Percentiles rank a stretch among this genome's conserved stretches.
These are phyloP conservation scores for Ophiostoma perfectum DNA, from an alignment of 2,329 filamentous ascomycete genomes.

Conservation along the genomic window DNA sequence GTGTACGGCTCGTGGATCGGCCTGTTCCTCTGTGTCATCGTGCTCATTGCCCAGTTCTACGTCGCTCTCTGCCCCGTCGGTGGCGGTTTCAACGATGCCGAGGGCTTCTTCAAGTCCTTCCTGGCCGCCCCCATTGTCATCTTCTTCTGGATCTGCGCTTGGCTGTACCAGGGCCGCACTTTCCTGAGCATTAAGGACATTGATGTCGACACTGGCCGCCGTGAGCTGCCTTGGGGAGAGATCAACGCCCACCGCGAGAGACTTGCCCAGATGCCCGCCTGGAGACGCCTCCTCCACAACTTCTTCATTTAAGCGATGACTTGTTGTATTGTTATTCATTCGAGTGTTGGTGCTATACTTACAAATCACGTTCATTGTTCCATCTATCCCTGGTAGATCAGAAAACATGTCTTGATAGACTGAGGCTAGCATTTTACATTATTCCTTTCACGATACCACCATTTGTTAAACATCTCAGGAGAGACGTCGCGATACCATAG, in stretches of 20 bases:
- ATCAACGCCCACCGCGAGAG: constrained; percentile 24
- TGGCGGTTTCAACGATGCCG: constrained; percentile 34
- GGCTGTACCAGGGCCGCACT: constrained; percentile 57
- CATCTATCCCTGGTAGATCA: background rate
- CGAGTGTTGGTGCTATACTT: background rate
- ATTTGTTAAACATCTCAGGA: background rate
- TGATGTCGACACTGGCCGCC: constrained; percentile 60
- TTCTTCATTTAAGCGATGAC: constrained; percentile 17
- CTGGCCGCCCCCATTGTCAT: constrained; percentile 52
- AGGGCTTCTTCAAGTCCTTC: constrained; percentile 50
- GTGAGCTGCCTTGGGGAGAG: constrained; percentile 56
- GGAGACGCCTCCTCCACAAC: constrained; percentile 23
- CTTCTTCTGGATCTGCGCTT: constrained; percentile 50
- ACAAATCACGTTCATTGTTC: background rate
- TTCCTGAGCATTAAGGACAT: constrained; percentile 56
- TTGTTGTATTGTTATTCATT: background rate
- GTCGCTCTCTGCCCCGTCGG: constrained; percentile 36
- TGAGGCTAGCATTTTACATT: background rate
- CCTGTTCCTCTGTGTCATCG: constrained; percentile 50
- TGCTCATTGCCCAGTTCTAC: constrained; percentile 51
- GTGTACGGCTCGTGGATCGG: constrained; percentile 61
- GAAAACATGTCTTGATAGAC: background rate
- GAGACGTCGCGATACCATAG: constrained; percentile 2
- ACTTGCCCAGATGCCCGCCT: constrained; percentile 25
- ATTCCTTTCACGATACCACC: constrained; percentile 5